Base-by-base conservation (phyloP, 2,329 filamentous ascomycete genomes). In the Exophiala oligosperma region DNA sequence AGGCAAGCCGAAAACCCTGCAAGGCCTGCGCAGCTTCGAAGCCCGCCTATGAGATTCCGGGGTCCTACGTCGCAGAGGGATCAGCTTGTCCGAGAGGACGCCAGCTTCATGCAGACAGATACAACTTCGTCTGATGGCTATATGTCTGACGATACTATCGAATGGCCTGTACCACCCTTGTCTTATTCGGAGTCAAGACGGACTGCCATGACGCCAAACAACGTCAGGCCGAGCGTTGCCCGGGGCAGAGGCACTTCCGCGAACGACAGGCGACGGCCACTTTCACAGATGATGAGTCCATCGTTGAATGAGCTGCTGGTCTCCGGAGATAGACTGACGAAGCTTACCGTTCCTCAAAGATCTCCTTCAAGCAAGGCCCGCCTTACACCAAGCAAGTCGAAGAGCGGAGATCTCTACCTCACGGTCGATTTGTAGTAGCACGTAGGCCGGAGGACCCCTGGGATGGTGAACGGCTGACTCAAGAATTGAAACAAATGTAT, bases 1-100 rank as follows among this genome's bases (percentile, higher is more conserved):
- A 65, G 67, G 38, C 64, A 67, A 8, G 64, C 68, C 21, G 71
- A 74, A 48, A 68, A 69, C 2, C 57, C 71, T 9, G 70, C 72
- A 48, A 68, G 69, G 3, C 57, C 72, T 9, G 70, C 72, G 2
- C 62, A 68, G 14, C 72, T 70, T 11, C 70, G 70, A n/a, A 54
- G 49, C n/a, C 38, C 28, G 11, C 26, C 35, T 68, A 70, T 40
- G 2, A 35, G 41, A 14, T 9, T 26, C 12, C 43, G 49, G n/a
- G 3, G 32, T 26, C 12, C 24, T 23, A 44, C 52, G 48, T 49
- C 50, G 14, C 55, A 29, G 11, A 56, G 55, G 38, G 50, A 59
- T 38, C 54, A 56, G 32, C 52, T 63, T 21, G 46, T 59, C 4
- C 57, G 58, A 21, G 55, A 55, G 7, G 55, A 52, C 6, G 49